phyloP scores from a whole-genome alignment of 176 grass and related monocot species.

The Avena insularis region DNA sequence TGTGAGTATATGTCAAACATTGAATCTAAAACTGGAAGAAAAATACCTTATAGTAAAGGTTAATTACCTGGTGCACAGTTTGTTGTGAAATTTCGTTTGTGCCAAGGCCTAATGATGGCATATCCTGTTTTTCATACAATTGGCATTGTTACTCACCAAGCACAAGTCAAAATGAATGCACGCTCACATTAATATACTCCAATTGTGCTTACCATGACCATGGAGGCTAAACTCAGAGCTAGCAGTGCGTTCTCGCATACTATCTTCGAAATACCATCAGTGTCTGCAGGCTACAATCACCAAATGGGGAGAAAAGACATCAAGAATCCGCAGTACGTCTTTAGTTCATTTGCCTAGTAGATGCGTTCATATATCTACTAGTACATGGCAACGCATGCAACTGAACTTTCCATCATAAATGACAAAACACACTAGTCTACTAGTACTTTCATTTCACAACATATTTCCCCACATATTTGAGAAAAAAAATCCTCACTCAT shows the following conservation, averaged over 20 bases:
- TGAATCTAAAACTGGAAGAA: neutral
- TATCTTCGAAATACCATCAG: neutral
- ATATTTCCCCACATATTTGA: neutral
- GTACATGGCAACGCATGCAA: neutral
- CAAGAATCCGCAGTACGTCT: neutral
- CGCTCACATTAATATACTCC: neutral
- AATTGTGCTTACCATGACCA: neutral
- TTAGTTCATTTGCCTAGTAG: neutral
- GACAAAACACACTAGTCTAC: too few species aligned
- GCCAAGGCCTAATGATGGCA: neutral
- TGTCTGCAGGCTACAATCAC: neutral
- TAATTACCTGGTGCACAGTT: slow-evolving; percentile 24
- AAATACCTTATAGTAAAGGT: neutral
- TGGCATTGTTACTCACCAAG: neutral
- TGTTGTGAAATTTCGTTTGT: neutral
- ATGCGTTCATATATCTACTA: neutral
- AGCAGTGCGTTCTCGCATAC: neutral
- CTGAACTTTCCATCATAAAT: too few species aligned
- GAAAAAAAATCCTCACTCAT: neutral
- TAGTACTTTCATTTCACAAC: neutral
- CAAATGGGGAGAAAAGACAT: neutral
- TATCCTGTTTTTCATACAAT: slow-evolving; percentile 1
- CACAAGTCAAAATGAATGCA: neutral
- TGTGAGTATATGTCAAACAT: neutral
- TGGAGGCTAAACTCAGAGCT: neutral